Evolutionary conservation across 495 filamentous ascomycete species (phyloP).

Genomic region (Melanomma pulvis-pyrius): DNA sequence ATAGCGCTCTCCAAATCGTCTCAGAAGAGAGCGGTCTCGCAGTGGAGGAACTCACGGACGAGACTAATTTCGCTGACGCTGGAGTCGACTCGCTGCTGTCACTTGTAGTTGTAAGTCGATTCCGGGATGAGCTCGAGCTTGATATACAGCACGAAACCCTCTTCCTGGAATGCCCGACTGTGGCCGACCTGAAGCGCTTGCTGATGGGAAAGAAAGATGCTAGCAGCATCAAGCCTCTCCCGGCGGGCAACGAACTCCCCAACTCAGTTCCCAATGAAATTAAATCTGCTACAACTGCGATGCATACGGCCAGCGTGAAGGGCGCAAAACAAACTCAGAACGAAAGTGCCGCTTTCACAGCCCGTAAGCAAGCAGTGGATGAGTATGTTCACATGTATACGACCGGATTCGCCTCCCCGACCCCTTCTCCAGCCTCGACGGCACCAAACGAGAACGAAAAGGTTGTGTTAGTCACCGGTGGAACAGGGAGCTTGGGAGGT

Average conservation of each 20-base stretch:
- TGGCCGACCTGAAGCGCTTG: slow-evolving; percentile 43
- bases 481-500: too few species aligned
- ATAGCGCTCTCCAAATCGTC: neutral
- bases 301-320: slow-evolving; percentile 1
- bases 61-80: neutral
- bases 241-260: neutral
- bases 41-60: neutral
- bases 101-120: neutral
- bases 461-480: too few species aligned
- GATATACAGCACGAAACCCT: slow-evolving; percentile 57
- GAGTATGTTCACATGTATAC: too few species aligned
- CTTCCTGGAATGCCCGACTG: slow-evolving; percentile 59
- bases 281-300: neutral
- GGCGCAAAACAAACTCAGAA: too few species aligned
- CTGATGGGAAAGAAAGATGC: neutral
- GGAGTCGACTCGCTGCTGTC: slow-evolving; percentile 17
- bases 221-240: neutral
- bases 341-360: too few species aligned
- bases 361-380: too few species aligned
- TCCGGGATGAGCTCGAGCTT: slow-evolving; percentile 44
- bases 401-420: too few species aligned
- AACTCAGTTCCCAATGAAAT: neutral
- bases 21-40: neutral
- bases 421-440: too few species aligned
- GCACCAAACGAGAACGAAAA: too few species aligned